Percentiles rank a stretch among this genome's conserved stretches.
phyloP scores from a whole-genome alignment of 2,329 filamentous ascomycete genomes.

The Myriosclerotinia curreyana region DNA sequence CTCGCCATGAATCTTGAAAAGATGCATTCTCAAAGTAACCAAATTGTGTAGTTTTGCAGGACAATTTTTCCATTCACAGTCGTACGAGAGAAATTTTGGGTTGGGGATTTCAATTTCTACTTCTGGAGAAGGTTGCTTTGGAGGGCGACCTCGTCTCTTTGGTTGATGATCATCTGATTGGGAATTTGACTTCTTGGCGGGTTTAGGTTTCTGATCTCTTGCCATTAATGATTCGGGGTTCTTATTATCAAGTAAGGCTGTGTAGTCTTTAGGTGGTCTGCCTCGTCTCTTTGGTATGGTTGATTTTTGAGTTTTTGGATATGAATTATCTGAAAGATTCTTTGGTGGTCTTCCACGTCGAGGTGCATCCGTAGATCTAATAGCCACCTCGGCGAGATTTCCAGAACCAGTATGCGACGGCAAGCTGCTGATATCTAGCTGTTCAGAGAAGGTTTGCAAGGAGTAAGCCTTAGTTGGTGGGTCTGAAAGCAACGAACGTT shows the following conservation, averaged over 20 bases:
- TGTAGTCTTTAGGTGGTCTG: constrained; percentile 12
- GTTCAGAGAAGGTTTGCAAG: not conserved
- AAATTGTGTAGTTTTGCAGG: constrained; percentile 61
- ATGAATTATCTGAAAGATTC: not conserved
- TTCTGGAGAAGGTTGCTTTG: constrained; percentile 15
- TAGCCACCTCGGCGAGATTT: not conserved
- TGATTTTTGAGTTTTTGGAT: not conserved
- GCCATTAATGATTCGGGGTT: not conserved
- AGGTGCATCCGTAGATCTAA: not conserved
- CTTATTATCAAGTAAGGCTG: not conserved
- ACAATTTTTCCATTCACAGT: constrained; percentile 60
- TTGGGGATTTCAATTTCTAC: constrained; percentile 28
- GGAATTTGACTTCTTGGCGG: not conserved
- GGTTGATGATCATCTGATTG: not conserved
- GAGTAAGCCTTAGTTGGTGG: not conserved
- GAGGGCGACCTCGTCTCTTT: constrained; percentile 28
- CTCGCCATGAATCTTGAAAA: constrained; percentile 49
- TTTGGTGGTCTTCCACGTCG: constrained; percentile 15
- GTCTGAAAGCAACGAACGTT: not conserved
- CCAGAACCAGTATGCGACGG: not conserved
- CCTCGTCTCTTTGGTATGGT: constrained; percentile 7
- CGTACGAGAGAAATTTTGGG: constrained; percentile 50
- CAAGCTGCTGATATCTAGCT: not conserved
- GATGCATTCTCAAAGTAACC: constrained; percentile 55
- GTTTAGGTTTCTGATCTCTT: not conserved